Evolutionary conservation across 2,329 filamentous ascomycete genomes (phyloP), one percentile per base, ranked within the genome.

Genomic region (Macrophomina pseudophaseolina): DNA sequence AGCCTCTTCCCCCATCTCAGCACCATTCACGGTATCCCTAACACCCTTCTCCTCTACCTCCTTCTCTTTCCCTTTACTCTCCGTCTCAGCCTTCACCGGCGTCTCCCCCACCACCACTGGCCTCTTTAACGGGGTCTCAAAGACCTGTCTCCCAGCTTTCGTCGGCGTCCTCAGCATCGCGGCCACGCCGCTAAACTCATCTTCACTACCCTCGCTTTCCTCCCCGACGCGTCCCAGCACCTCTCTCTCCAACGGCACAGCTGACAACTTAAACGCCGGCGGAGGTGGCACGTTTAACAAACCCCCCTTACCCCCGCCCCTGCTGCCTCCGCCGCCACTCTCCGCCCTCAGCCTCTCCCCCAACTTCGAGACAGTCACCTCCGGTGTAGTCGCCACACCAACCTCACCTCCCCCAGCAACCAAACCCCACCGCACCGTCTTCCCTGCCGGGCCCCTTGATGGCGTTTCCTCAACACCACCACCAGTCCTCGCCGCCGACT

Each of bases 381-480:
- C 46, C 8, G 60, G 48, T 33, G 60, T 64, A 2, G 60, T 23
- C 18, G 23, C 48, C 35, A 42, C 42, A n/a, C 14, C 30, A 14
- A 16, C 44, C 4, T 14, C 32, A 1, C 11, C 58, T 5, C 2
- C 42, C 8, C 8, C 30, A 18, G 4, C n/a, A 9, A 5, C 32
- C 32, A 64, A 40, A 9, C 51, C 16, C 46, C 46, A 64, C 18
- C 42, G 14, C 7, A 74, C 16, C 4, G 68, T 63, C 66, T 72
- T 78, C 71, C 33, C 70, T 12, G 71, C 74, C 54, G 78, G 76
- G 51, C 74, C 76, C 52, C 78, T 78, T 3, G 79, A 80, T 14
- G 81, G 81, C 60, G 81, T 83, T 42, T 82, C 81, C 63, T 78
- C 73, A 63, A 82, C 69, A 69, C 71, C 68, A 70, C 74, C 66